Evolutionary conservation across 2,329 filamentous ascomycete genomes (phyloP).

Genomic region (Aaosphaeria arxii): DNA sequence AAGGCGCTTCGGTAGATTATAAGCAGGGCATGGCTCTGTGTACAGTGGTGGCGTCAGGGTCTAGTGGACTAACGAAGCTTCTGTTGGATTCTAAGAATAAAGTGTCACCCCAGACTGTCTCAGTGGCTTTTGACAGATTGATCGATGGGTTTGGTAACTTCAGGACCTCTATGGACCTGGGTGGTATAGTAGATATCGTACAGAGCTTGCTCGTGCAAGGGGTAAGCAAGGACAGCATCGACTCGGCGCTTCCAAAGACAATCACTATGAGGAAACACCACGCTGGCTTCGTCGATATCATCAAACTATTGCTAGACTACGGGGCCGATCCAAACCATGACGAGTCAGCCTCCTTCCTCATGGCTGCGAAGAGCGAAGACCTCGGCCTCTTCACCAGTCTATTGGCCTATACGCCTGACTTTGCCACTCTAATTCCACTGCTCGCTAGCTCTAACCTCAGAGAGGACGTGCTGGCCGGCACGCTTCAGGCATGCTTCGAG

Average conservation of each 20-base stretch:
- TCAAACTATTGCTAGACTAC: constrained; percentile 24
- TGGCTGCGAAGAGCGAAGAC: constrained; percentile 22
- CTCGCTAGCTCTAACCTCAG: constrained; percentile 53
- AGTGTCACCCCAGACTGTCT: constrained; percentile 21
- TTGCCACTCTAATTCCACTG: constrained; percentile 54
- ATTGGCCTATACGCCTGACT: constrained; percentile 45
- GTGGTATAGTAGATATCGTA: constrained; percentile 11
- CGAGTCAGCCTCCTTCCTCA: constrained; percentile 27
- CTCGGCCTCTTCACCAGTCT: constrained; percentile 21
- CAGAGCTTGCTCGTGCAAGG: constrained; percentile 21
- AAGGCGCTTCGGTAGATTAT: constrained; percentile 45
- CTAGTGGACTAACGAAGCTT: constrained; percentile 48
- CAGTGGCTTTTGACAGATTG: constrained; percentile 23
- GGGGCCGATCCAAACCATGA: constrained; percentile 28
- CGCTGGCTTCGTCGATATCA: constrained; percentile 8
- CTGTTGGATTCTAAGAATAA: constrained; percentile 44
- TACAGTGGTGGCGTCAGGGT: constrained; percentile 52
- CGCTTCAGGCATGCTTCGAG: constrained; percentile 56
- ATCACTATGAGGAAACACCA: constrained; percentile 12
- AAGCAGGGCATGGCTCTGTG: constrained; percentile 55
- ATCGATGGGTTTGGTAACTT: constrained; percentile 14
- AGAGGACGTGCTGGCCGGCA: constrained; percentile 44
- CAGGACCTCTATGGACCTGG: not conserved
- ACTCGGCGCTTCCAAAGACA: constrained; percentile 19
- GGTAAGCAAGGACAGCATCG: constrained; percentile 24